Evolutionary conservation across 176 grass and related monocot genomes (phyloP).

Genomic region (Musa itinerans): DNA sequence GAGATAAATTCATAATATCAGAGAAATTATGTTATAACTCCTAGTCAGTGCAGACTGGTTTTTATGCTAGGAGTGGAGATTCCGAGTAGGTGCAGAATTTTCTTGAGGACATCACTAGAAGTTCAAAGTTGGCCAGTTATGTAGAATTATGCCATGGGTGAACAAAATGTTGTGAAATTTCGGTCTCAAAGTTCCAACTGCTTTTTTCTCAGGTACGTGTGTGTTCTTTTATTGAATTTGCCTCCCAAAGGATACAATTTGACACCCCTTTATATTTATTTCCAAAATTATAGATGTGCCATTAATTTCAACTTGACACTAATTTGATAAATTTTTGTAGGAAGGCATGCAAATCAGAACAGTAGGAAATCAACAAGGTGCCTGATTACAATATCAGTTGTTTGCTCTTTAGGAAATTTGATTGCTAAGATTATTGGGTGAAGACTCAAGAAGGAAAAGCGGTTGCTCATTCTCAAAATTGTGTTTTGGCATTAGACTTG

Average conservation of each 20-base stretch:
- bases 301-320: background rate
- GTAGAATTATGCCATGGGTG: background rate
- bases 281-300: background rate
- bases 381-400: background rate
- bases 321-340: background rate
- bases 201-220: background rate
- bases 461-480: background rate
- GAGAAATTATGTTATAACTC: background rate
- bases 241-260: background rate
- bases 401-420: background rate
- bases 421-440: background rate
- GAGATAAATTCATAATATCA: background rate
- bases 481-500: too few relatives aligned
- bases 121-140: background rate
- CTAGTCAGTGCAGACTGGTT: background rate
- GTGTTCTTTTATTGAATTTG: background rate
- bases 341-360: background rate
- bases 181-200: background rate
- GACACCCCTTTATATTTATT: too few relatives aligned
- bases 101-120: background rate
- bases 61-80: background rate
- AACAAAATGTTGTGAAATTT: background rate
- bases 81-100: background rate
- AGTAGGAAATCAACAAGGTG: background rate
- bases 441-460: background rate